Base-by-base conservation (phyloP, 176 grass and related monocot species). In the Luzula sylvatica region DNA sequence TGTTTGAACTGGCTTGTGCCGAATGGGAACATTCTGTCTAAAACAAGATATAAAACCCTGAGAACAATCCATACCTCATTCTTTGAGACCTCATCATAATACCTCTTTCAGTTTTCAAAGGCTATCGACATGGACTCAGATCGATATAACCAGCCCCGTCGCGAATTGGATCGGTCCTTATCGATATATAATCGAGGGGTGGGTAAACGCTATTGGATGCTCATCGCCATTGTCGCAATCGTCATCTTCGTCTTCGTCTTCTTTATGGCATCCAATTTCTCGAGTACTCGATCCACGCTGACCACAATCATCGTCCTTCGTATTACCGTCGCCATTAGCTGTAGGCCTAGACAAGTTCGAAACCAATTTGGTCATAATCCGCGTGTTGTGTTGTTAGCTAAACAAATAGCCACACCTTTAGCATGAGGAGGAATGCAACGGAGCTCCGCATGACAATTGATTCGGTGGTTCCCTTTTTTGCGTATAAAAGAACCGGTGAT, bases 401-500 rank as follows among this genome's bases (percentile, higher is more conserved):
- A 9, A 26, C 39, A 26, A 14, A 21, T 35, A 61, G 57, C 7
- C 21, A 12, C 3, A 44, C 7, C 14, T 44, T 41, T 1, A 61
- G 57, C 39, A 61, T 61, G 39, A 20, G 57, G 0, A 14, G 11
- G 42, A 23, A 61, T 1, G 13, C 3, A 5, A 23, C 20, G 12
- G 57, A 45, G 21, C 14, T 61, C 39, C 15, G 12, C 0, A 42
- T 19, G 14, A 45, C 8, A 5, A 61, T 61, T 61, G 57, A 45
- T 26, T 61, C 14, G 18, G 39, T 17, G 2, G 11, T 61, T 22
- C 57, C 39, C 9, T 1, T 23, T 0, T 61, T 61, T 30, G n/a
- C 15, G 3, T 61, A 61, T 41, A 61, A 19, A 16, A 61, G 57
- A 61, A 61, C n/a, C n/a, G n/a, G n/a, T n/a, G n/a, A 61, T 3